Base-by-base conservation (phyloP, 345 rosid genomes). In the Pistacia vera region DNA sequence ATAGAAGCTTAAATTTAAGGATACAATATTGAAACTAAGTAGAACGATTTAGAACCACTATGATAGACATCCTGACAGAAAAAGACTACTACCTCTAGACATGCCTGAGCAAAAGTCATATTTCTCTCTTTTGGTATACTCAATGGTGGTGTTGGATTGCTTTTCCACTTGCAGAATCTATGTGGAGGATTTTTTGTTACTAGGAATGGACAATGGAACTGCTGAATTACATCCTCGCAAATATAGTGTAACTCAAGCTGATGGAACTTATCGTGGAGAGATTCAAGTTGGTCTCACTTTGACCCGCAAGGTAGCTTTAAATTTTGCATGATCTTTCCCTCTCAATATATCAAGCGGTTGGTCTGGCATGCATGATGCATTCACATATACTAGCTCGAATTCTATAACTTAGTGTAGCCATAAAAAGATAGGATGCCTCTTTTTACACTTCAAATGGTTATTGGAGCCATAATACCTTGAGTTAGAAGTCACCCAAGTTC, bases 131-230 rank as follows among this genome's bases (percentile, higher is more conserved):
- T 16, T 46, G 44, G 8, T 46, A 30, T 46, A 13, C 66, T 33
- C 35, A 69, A n/a, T 57, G 7, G 8, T 11, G 13, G 8, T 11
- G 13, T 18, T 64, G 0, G n/a, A 59, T 55, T 59, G 10, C 1
- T 49, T 18, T 35, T 13, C 12, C n/a, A 46, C 25, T 49, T 54
- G 75, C 67, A 93, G 99, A 75, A 90, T 95, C 14, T 80, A 86
- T 64, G 88, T 93, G 79, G 85, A 90, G 86, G 96, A 93, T 81
- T 74, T 95, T 38, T 78, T 95, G 87, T 86, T 85, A 4, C 71
- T 79, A 54, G 99, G 99, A 75, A 89, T 82, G n/a, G 97, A 93
- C 74, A 90, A 88, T 52, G 99, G 98, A 69, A 84, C 22, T 16
- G 82, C 93, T 1, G 88, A 92, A 81, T 68, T 88, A 20, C 88